Base-by-base conservation (phyloP, 495 filamentous ascomycete species). In the Pseudoneurospora amorphoporcata region DNA sequence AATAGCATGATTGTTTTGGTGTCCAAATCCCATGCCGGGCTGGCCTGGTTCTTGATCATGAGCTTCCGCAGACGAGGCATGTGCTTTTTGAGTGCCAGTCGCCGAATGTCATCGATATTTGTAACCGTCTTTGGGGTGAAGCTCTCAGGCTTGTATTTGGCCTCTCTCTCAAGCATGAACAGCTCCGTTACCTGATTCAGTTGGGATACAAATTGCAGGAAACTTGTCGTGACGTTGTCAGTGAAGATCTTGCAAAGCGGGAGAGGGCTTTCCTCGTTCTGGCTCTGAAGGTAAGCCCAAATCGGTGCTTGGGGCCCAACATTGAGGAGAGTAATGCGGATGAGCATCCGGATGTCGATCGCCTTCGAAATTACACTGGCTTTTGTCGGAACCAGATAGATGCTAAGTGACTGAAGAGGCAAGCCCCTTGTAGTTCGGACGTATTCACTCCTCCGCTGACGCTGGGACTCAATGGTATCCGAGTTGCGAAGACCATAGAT, bases 311-410 rank as follows among this genome's bases (percentile, higher is more conserved):
- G 89, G 4, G 83, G 76, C 1, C 89, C 89, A 35, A 89, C 88
- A 69, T 89, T 89, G 61, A 91, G 84, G 9, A 91, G 80, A 1
- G 88, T 88, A 19, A 91, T 75, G 40, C 80, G 81, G 71, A 81
- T 83, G 4, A 91, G 82, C 4, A 78, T 74, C 19, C 77, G 81
- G 12, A 90, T 69, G 73, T 91, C 88, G 7, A 90, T 75, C 5
- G 86, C 84, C 38, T 81, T 79, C 6, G 79, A 83, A 8, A 91
- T 68, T 0, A 89, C 81, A 0, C 83, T 84, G 0, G 88, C 81
- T 76, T 84, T 87, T 71, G 88, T 79, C 1, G 89, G 89, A 38
- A 91, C 83, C 58, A 87, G 84, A 73, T 89, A 83, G 40, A 91
- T 82, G 47, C 82, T 80, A 4, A 91, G 80, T 19, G 79, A 82